phyloP scores from a whole-genome alignment of 768 basidiomycete species.

The Mycena chlorophos region DNA sequence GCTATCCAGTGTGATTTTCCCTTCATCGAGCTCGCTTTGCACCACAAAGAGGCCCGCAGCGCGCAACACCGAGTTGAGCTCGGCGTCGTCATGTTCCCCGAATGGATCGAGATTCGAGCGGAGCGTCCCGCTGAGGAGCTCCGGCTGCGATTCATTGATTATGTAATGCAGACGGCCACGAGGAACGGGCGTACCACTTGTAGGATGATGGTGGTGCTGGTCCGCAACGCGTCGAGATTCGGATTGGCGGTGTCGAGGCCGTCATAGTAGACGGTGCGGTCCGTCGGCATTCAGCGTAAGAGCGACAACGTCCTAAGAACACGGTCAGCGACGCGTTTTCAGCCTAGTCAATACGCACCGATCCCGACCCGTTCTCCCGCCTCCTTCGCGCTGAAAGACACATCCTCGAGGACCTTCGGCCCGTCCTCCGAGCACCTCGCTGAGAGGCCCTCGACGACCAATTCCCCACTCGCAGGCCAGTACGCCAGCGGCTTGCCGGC shows the following conservation, averaged over 20 bases:
- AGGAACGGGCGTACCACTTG: conserved; percentile 41
- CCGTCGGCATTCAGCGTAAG: conserved; percentile 70
- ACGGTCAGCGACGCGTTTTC: conserved; percentile 30
- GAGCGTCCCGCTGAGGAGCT: conserved; percentile 65
- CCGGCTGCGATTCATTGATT: conserved; percentile 49
- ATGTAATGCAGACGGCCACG: background rate
- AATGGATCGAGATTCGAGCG: conserved; percentile 68
- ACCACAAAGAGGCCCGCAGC: conserved; percentile 30
- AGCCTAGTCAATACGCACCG: conserved; percentile 1
- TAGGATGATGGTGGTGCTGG: conserved; percentile 64
- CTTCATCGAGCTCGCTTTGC: conserved; percentile 29
- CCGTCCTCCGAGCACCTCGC: conserved; percentile 50
- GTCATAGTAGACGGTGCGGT: conserved; percentile 59
- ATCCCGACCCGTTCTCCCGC: conserved; percentile 39
- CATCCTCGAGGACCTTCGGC: conserved; percentile 31
- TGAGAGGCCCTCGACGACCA: conserved; percentile 50
- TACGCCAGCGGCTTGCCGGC: conserved; percentile 52
- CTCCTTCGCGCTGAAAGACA: conserved; percentile 40
- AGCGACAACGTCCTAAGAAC: conserved; percentile 64
- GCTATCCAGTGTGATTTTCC: conserved; percentile 9
- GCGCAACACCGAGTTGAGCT: conserved; percentile 44
- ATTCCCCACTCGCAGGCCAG: conserved; percentile 59
- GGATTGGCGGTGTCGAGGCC: conserved; percentile 61
- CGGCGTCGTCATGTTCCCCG: conserved; percentile 62
- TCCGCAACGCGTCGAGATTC: conserved; percentile 65